These are phyloP conservation scores for Corylus americana DNA, from an alignment of 306 rosid genomes.

Conservation along the genomic window DNA sequence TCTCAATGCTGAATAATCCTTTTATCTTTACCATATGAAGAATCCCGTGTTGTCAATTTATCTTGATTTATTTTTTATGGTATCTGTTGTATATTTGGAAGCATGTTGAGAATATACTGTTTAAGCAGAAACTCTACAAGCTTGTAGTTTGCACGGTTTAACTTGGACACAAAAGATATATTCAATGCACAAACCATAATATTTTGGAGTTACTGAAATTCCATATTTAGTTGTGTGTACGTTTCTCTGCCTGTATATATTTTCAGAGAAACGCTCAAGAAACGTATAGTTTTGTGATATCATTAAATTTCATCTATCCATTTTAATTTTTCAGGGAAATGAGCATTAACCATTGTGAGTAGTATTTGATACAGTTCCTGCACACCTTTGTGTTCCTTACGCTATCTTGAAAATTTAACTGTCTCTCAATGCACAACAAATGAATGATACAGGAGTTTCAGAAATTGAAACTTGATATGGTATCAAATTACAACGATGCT, in stretches of 20 bases:
- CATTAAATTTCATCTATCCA: background rate
- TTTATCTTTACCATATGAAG: background rate
- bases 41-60: background rate
- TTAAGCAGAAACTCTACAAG: background rate
- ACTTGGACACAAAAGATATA: background rate
- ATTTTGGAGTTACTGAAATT: background rate
- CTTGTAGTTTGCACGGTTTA: background rate
- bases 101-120: background rate
- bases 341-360: background rate
- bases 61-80: background rate
- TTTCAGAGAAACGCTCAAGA: background rate
- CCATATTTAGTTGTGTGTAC: background rate
- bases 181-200: background rate
- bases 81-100: background rate
- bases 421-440: background rate
- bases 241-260: background rate
- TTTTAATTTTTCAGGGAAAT: background rate
- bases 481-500: background rate
- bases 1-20: background rate
- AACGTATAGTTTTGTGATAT: background rate
- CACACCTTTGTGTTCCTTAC: background rate
- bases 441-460: background rate
- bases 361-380: background rate
- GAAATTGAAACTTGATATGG: constrained; percentile 1
- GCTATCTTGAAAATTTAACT: background rate